These are phyloP conservation scores for Colletotrichum lupini DNA, from an alignment of 2,329 filamentous ascomycete genomes.

Conservation along the genomic window DNA sequence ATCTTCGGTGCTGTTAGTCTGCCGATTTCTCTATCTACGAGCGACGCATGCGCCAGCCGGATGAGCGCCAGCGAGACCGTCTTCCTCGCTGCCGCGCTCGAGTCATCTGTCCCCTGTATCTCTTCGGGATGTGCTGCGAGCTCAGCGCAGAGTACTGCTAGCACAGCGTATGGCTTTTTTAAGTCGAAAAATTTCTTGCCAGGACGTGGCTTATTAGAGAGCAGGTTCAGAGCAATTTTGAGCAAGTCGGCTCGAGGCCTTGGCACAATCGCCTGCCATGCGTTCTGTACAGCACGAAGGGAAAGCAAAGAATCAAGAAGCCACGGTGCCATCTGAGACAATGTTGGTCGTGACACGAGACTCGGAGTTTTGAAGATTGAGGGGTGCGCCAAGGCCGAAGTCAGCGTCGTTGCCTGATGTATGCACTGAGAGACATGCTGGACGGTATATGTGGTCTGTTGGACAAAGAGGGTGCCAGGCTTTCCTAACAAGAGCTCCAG, in stretches of 20 bases:
- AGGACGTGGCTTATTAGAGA: slow-evolving; percentile 13
- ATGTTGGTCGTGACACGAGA: slow-evolving; percentile 46
- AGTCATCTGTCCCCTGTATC: slow-evolving; percentile 42
- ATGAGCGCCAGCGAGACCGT: slow-evolving; percentile 52
- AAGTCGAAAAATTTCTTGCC: slow-evolving; percentile 36
- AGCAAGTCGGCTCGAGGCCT: slow-evolving; percentile 15
- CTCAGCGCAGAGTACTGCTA: slow-evolving; percentile 56
- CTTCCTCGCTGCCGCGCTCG: slow-evolving; percentile 43
- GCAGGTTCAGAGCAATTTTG: slow-evolving; percentile 7
- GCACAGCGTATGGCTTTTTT: slow-evolving; percentile 50
- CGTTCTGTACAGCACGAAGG: slow-evolving; percentile 52
- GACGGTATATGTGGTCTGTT: slow-evolving; percentile 53
- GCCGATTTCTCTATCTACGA: slow-evolving; percentile 45
- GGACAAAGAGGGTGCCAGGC: slow-evolving; percentile 34
- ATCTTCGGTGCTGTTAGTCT: slow-evolving; percentile 56
- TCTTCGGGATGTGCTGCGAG: slow-evolving; percentile 47
- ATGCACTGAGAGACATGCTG: slow-evolving; percentile 54
- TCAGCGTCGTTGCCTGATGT: slow-evolving; percentile 57
- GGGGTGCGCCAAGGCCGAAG: slow-evolving; percentile 55
- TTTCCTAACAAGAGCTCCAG: slow-evolving; percentile 48
- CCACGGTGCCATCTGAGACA: slow-evolving; percentile 58
- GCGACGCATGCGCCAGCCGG: slow-evolving; percentile 49
- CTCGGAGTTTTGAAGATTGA: slow-evolving; percentile 47
- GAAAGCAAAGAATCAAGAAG: slow-evolving; percentile 60
- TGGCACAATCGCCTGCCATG: slow-evolving; percentile 45